Evolutionary conservation across 1,284 basidiomycete species (phyloP), one percentile per base, ranked within the genome.

Genomic region (Ustilago loliicola): DNA sequence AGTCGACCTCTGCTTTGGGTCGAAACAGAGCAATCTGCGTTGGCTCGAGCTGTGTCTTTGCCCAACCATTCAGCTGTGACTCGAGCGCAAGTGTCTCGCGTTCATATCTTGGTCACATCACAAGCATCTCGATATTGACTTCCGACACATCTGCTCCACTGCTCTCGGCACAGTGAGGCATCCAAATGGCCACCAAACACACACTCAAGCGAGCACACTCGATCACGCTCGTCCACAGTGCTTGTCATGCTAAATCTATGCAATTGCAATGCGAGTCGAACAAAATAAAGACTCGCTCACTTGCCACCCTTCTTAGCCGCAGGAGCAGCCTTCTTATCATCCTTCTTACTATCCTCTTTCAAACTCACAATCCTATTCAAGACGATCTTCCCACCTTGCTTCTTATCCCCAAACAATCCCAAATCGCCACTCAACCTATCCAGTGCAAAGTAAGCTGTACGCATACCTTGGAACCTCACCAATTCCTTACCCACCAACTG

Each of bases 401-500:
- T 60, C 88, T 87, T 19, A 89, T 88, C 75, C 25, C 70, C 69
- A 47, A 80, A 79, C 42, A 80, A 59, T 19, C 67, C 66, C 51
- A 80, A 40, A 58, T 72, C 63, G 34, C 72, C 75, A 40, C 76
- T 77, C 36, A 97, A 94, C 85, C 92, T 92, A 87, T 99, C 97
- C 36, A 98, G 89, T 11, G 94, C 91, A 86, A 99, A 99, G 88
- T 98, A 99, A 2, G 93, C 97, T 54, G 97, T 92, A 21, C 97
- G 91, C 87, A 99, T 90, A 21, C 94, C 97, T 88, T 99, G 97
- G 91, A 99, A 99, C 53, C 97, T 90, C 58, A 99, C 91, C 85
- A 92, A 93, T 87, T 99, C 97, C 86, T 93, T 92, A 23, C 97
- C 96, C 42, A 96, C 90, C 48, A 97, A 89, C 87, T 94, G 93